Conservation (phyloP, 768 basidiomycete species). For the Serendipita sp. region DNA sequence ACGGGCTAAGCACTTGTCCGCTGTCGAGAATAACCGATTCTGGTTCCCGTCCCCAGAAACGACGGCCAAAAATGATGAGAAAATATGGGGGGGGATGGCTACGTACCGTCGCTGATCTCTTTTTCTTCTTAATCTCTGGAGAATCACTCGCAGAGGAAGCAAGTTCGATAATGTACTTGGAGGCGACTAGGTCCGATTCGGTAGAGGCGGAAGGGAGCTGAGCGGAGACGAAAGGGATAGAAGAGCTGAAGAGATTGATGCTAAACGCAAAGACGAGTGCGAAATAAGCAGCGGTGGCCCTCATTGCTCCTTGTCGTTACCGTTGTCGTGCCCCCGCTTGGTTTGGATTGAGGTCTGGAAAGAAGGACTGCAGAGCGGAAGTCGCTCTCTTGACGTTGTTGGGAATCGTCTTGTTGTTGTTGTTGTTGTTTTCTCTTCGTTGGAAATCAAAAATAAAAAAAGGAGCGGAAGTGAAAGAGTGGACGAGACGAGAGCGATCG, state of each 20-base stretch:
- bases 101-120: neutral
- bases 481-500: no score
- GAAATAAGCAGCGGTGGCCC: neutral
- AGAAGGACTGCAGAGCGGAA: no score
- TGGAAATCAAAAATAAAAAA: no score
- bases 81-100: neutral
- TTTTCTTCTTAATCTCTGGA: neutral
- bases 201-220: neutral
- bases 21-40: neutral
- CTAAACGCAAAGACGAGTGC: neutral
- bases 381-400: no score
- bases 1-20: neutral
- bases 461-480: no score
- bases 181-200: neutral
- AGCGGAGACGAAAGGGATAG: neutral
- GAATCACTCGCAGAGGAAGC: neutral
- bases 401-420: no score
- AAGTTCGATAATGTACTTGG: neutral
- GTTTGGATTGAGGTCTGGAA: no score
- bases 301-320: neutral
- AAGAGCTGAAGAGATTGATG: neutral
- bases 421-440: no score
- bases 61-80: neutral
- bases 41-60: neutral
- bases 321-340: no score